Percentiles rank a stretch among this genome's conserved stretches.
Evolutionary conservation across 768 basidiomycete genomes (phyloP).

Genomic region (Dioszegia hungarica): DNA sequence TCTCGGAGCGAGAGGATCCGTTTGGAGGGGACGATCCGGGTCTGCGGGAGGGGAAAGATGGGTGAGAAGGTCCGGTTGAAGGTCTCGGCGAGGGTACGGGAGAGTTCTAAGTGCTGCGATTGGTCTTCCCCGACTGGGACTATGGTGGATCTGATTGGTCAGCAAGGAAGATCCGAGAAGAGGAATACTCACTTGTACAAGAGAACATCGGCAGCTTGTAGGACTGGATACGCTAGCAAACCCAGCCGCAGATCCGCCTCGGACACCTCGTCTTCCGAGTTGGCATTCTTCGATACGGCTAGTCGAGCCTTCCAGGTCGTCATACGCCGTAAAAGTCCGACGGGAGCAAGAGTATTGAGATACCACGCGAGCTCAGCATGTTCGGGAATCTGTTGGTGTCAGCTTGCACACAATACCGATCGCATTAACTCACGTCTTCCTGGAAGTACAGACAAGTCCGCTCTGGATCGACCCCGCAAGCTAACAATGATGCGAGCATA

Average conservation of each 20-base stretch:
- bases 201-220: conserved; percentile 90
- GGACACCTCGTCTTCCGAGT: conserved; percentile 69
- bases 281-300: conserved; percentile 65
- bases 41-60: conserved; percentile 68
- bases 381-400: conserved; percentile 61
- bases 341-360: conserved; percentile 73
- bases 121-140: conserved; percentile 97
- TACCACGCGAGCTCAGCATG: conserved; percentile 90
- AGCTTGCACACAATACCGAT: neutral
- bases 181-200: conserved; percentile 62
- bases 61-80: conserved; percentile 69
- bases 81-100: conserved; percentile 71
- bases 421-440: conserved; percentile 64
- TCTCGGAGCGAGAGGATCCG: conserved; percentile 82
- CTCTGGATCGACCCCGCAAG: conserved; percentile 75
- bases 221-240: conserved; percentile 82
- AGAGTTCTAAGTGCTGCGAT: conserved; percentile 85
- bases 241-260: conserved; percentile 79
- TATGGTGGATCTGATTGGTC: conserved; percentile 65
- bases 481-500: conserved; percentile 75
- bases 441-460: conserved; percentile 76
- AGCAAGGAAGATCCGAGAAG: neutral
- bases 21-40: conserved; percentile 68
- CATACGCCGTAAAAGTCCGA: conserved; percentile 81
- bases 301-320: conserved; percentile 94